Percentiles rank a stretch among this genome's conserved stretches.
Conservation (phyloP, 163 green algal genomes). For the Chlamydomonas reinhardtii region DNA sequence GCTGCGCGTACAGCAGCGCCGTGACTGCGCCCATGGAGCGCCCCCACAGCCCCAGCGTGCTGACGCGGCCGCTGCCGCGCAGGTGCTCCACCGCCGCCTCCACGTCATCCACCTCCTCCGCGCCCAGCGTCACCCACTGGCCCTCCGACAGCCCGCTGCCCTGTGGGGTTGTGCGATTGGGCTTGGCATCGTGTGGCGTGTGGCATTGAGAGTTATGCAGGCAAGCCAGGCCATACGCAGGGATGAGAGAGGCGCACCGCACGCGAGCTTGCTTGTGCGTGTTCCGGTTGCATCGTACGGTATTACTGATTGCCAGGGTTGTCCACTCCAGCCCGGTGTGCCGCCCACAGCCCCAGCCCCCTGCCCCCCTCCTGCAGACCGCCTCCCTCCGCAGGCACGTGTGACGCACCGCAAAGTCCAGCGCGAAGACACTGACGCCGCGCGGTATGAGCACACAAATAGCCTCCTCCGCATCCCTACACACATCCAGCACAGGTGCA, state of each 20-base stretch:
- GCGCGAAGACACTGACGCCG: conserved; percentile 88
- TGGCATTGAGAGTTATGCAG: too few species aligned
- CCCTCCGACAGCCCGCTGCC: conserved; percentile 93
- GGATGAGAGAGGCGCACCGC: too few species aligned
- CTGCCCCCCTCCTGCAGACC: too few species aligned
- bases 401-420: conserved; percentile 88
- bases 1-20: conserved; percentile 83
- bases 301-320: too few species aligned
- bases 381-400: too few species aligned
- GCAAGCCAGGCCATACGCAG: too few species aligned
- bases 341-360: too few species aligned
- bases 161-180: conserved; percentile 61
- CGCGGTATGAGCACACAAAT: conserved; percentile 85
- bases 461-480: conserved; percentile 90
- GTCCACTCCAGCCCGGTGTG: too few species aligned
- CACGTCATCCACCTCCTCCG: conserved; percentile 92
- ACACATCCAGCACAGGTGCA: not conserved
- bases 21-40: conserved; percentile 97
- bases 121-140: conserved; percentile 93
- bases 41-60: conserved; percentile 93
- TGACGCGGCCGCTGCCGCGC: conserved; percentile 58
- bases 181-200: too few species aligned
- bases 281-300: too few species aligned
- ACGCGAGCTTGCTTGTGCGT: too few species aligned
- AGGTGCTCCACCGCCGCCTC: conserved; percentile 72